Percentiles rank a stretch among this genome's conserved stretches.
These are phyloP conservation scores for Candida nitratophila DNA, from an alignment of 805 yeast genomes.

Conservation along the genomic window DNA sequence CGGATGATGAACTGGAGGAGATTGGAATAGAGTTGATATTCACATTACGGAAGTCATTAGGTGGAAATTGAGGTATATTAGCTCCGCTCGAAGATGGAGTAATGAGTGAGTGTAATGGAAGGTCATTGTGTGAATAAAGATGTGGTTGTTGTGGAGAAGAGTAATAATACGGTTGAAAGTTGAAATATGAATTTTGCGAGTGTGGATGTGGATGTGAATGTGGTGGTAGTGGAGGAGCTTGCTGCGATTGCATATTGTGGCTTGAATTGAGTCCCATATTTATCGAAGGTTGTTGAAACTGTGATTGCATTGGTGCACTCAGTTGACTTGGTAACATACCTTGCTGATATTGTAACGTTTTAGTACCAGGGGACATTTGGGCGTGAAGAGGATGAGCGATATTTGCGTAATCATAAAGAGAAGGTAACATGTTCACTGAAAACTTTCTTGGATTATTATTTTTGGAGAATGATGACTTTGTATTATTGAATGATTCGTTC, in stretches of 20 bases:
- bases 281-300: no score
- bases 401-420: neutral
- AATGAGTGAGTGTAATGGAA: constrained; percentile 17
- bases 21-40: no score
- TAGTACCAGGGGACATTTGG: neutral
- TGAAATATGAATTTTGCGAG: no score
- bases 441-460: neutral
- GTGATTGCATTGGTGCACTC: neutral
- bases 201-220: no score
- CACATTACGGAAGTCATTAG: no score
- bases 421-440: neutral
- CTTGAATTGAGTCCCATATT: no score
- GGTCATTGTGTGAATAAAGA: neutral
- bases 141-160: no score
- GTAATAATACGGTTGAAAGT: neutral
- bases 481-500: constrained; percentile 5
- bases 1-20: no score
- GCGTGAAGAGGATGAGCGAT: neutral
- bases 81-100: no score
- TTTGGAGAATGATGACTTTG: neutral
- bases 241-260: neutral
- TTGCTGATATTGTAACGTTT: neutral
- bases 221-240: neutral
- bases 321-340: neutral
- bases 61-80: constrained; percentile 4